phyloP scores from a whole-genome alignment of 2,329 filamentous ascomycete genomes.

The Emericellopsis atlantica region DNA sequence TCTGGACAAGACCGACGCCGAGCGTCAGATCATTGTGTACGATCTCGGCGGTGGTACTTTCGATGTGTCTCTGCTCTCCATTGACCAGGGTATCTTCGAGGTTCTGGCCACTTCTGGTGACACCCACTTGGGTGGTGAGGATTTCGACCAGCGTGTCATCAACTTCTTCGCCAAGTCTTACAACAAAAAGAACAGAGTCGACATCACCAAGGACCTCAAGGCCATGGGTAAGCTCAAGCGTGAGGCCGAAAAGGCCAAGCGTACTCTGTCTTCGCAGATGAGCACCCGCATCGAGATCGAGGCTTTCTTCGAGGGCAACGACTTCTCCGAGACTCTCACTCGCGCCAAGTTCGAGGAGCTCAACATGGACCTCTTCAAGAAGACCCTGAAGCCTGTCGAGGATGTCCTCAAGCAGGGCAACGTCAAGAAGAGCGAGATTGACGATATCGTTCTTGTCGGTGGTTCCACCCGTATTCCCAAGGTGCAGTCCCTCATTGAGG shows the following conservation, averaged over 20 bases:
- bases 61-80: constrained; percentile 86
- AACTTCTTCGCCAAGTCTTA: constrained; percentile 92
- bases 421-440: constrained; percentile 87
- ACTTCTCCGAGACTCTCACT: constrained; percentile 96
- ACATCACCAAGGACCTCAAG: constrained; percentile 90
- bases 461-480: constrained; percentile 99
- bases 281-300: constrained; percentile 93
- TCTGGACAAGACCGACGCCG: constrained; percentile 71
- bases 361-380: constrained; percentile 99
- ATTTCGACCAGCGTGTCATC: constrained; percentile 97
- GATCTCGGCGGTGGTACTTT: constrained; percentile 92
- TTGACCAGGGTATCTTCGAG: constrained; percentile 88
- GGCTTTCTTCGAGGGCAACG: constrained; percentile 89
- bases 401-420: constrained; percentile 98
- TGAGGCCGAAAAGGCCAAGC: constrained; percentile 99
- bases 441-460: constrained; percentile 96
- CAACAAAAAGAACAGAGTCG: constrained; percentile 95
- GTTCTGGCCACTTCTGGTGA: constrained; percentile 92
- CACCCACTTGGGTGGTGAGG: constrained; percentile 94
- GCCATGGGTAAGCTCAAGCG: constrained; percentile 99
- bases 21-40: constrained; percentile 85
- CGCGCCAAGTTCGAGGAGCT: constrained; percentile 99
- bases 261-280: constrained; percentile 89
- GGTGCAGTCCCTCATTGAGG: constrained; percentile 87
- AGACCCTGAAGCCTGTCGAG: constrained; percentile 96